Evolutionary conservation across 768 basidiomycete genomes (phyloP).

Genomic region (Termitomyces heimii): DNA sequence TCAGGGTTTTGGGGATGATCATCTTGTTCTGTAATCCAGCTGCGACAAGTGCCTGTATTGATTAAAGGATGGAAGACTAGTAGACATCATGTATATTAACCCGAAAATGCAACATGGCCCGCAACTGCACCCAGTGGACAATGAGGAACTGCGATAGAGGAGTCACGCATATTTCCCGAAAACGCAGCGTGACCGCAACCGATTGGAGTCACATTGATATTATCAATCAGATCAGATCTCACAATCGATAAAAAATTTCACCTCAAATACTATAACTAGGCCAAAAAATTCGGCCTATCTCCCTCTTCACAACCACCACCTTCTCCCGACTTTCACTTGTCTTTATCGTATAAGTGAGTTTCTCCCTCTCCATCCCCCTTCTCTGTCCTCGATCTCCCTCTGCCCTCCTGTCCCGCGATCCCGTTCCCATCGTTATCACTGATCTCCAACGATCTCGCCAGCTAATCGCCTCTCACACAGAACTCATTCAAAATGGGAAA

Average conservation of each 20-base stretch:
- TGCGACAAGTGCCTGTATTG: constrained; percentile 1
- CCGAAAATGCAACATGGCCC: background rate
- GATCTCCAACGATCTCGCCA: constrained; percentile 18
- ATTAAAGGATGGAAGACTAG: background rate
- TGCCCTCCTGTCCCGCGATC: constrained; percentile 18
- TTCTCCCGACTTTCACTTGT: constrained; percentile 27
- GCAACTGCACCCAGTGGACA: background rate
- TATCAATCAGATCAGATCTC: constrained; percentile 53
- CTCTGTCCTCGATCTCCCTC: constrained; percentile 7
- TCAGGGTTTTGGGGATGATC: constrained; percentile 7
- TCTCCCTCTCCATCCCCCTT: constrained; percentile 9
- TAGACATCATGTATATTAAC: constrained; percentile 6
- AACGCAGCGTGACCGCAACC: constrained; percentile 14
- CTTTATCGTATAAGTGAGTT: constrained; percentile 32
- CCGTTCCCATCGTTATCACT: constrained; percentile 3
- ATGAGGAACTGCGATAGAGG: background rate
- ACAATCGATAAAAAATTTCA: constrained; percentile 56
- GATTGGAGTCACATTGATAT: constrained; percentile 36
- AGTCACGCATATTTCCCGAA: constrained; percentile 1
- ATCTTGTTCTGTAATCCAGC: constrained; percentile 8
- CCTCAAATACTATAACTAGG: constrained; percentile 53
- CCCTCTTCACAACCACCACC: constrained; percentile 46
- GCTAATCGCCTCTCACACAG: constrained; percentile 28
- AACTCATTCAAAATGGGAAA: constrained; percentile 85
- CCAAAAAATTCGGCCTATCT: constrained; percentile 40